A percentile compares a stretch with the other conserved stretches of the same genome.
phyloP scores from a whole-genome alignment of 768 basidiomycete species.

The Amanita fuliginea region DNA sequence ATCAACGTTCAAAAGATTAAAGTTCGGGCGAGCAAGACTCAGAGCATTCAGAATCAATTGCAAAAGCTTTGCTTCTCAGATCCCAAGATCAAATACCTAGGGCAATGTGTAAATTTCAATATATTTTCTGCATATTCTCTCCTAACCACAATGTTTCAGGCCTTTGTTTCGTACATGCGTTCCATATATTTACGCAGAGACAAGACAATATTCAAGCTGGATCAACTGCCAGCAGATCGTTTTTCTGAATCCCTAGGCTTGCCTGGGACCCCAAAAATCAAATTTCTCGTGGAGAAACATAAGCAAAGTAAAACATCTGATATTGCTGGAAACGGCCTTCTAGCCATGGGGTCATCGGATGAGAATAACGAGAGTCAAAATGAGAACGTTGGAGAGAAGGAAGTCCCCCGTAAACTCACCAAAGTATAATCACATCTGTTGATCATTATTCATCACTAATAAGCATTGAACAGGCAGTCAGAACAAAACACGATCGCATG shows the following conservation, averaged over 20 bases:
- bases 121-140: not conserved
- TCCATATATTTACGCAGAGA: constrained; percentile 91
- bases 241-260: constrained; percentile 88
- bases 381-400: constrained; percentile 16
- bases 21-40: constrained; percentile 78
- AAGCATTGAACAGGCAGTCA: constrained; percentile 33
- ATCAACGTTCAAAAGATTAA: constrained; percentile 74
- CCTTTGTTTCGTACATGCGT: constrained; percentile 92
- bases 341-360: constrained; percentile 8
- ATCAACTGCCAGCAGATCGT: constrained; percentile 68
- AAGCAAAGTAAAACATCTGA: constrained; percentile 58
- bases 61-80: constrained; percentile 93
- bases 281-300: constrained; percentile 64
- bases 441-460: not conserved
- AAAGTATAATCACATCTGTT: constrained; percentile 23
- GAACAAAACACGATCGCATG: constrained; percentile 97
- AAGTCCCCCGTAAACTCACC: constrained; percentile 19
- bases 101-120: constrained; percentile 60
- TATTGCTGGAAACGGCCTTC: constrained; percentile 9
- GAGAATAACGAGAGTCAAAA: constrained; percentile 15
- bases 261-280: constrained; percentile 93
- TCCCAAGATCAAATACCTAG: constrained; percentile 94
- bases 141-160: constrained; percentile 31
- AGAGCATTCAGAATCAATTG: constrained; percentile 74
- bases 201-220: constrained; percentile 84